These are phyloP conservation scores for Penicillium fimorum DNA, from an alignment of 495 filamentous ascomycete species.

Conservation along the genomic window DNA sequence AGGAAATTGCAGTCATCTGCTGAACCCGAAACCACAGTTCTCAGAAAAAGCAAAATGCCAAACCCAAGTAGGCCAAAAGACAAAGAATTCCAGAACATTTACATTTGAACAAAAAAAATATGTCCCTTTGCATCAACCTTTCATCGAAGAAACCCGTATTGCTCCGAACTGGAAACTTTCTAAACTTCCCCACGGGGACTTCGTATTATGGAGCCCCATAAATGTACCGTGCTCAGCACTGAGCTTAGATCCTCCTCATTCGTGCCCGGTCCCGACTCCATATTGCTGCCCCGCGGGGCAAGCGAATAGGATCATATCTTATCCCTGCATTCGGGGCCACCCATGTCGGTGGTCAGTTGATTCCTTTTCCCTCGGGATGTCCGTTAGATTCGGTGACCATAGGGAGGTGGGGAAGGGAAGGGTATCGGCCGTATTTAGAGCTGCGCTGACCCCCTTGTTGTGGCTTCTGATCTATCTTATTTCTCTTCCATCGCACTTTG, in stretches of 20 bases:
- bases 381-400: background rate
- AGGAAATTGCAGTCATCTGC: background rate
- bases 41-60: background rate
- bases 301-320: slow-evolving; percentile 1
- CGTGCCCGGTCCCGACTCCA: slow-evolving; percentile 6
- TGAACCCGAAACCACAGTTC: background rate
- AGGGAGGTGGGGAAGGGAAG: too few relatives aligned
- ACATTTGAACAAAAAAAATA: background rate
- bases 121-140: background rate
- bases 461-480: background rate
- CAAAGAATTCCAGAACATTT: background rate
- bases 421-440: slow-evolving; percentile 3
- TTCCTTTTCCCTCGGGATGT: background rate
- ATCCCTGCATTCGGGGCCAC: background rate
- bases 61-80: background rate
- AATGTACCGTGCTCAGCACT: slow-evolving; percentile 8
- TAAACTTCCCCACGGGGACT: slow-evolving; percentile 4
- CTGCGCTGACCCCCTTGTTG: background rate
- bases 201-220: slow-evolving; percentile 6
- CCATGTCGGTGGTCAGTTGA: background rate
- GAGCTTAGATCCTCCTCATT: slow-evolving; percentile 1
- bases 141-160: background rate
- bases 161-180: background rate
- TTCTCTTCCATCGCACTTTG: background rate
- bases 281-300: slow-evolving; percentile 5